Evolutionary conservation across 371 early-diverging fungal species (phyloP).

Genomic region (Mucor velutinosus): DNA sequence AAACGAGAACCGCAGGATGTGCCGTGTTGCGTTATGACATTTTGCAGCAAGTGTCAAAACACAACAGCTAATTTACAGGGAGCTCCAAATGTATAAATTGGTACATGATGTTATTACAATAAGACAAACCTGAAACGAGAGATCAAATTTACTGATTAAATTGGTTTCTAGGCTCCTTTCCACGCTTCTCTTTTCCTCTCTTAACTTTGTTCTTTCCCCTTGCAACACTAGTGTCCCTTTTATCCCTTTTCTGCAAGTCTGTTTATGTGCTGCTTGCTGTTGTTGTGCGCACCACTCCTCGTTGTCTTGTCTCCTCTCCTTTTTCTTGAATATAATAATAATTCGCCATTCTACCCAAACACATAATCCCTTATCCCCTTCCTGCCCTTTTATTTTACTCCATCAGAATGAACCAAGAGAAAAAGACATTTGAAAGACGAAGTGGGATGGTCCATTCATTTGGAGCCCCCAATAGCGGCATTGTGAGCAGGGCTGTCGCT

Average conservation of each 20-base stretch:
- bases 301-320: not conserved
- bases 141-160: not conserved
- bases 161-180: not conserved
- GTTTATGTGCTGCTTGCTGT: not conserved
- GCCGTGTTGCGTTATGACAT: not conserved
- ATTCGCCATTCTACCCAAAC: not conserved
- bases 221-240: not conserved
- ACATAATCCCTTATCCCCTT: not conserved
- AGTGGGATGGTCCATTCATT: not conserved
- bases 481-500: conserved; percentile 51
- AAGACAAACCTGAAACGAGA: not conserved
- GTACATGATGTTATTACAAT: not conserved
- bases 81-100: not conserved
- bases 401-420: not conserved
- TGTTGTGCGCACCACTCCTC: not conserved
- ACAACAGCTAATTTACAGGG: not conserved
- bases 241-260: not conserved
- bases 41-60: not conserved
- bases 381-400: not conserved
- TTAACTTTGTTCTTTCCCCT: not conserved
- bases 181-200: not conserved
- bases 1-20: not conserved
- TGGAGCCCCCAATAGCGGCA: not conserved
- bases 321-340: not conserved
- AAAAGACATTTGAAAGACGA: not conserved